Percentiles rank a stretch among this genome's conserved stretches.
These are phyloP conservation scores for Lablab purpureus DNA, from an alignment of 306 rosid species.

Conservation along the genomic window DNA sequence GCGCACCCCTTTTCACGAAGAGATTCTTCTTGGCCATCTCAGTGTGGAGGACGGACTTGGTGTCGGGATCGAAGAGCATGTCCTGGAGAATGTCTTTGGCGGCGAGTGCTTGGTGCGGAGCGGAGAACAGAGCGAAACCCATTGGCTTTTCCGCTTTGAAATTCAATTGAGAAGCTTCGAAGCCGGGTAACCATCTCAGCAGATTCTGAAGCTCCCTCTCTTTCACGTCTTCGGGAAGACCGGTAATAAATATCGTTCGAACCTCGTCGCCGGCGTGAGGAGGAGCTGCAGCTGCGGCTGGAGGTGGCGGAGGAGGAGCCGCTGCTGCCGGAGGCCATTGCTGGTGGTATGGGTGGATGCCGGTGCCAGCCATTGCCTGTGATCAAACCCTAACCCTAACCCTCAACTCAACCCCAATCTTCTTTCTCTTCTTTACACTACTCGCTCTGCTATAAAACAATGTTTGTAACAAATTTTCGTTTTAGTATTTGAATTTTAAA, in stretches of 20 bases:
- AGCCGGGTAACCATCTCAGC: conserved; percentile 91
- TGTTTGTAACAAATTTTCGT: no score
- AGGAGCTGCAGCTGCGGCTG: conserved; percentile 52
- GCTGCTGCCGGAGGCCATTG: conserved; percentile 83
- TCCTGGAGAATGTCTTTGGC: conserved; percentile 95
- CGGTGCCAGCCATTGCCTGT: conserved; percentile 76
- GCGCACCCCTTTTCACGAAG: conserved; percentile 73
- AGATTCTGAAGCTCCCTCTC: conserved; percentile 94
- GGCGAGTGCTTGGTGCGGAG: conserved; percentile 77
- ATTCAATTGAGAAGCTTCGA: conserved; percentile 95
- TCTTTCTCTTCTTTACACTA: not conserved
- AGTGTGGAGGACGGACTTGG: conserved; percentile 90
- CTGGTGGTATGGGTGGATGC: conserved; percentile 95
- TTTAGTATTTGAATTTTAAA: no score
- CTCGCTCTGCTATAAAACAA: no score
- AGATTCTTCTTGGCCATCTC: conserved; percentile 99
- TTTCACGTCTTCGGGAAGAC: conserved; percentile 93
- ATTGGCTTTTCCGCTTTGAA: conserved; percentile 96
- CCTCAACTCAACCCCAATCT: not conserved
- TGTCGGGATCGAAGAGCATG: conserved; percentile 86
- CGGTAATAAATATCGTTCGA: conserved; percentile 89
- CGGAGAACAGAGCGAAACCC: conserved; percentile 90
- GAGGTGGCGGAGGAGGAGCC: conserved; percentile 70
- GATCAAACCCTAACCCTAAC: conserved; percentile 39
- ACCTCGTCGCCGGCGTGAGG: conserved; percentile 77